phyloP scores from a whole-genome alignment of 371 early-diverging fungal genomes.

The Mucor velutinosus region DNA sequence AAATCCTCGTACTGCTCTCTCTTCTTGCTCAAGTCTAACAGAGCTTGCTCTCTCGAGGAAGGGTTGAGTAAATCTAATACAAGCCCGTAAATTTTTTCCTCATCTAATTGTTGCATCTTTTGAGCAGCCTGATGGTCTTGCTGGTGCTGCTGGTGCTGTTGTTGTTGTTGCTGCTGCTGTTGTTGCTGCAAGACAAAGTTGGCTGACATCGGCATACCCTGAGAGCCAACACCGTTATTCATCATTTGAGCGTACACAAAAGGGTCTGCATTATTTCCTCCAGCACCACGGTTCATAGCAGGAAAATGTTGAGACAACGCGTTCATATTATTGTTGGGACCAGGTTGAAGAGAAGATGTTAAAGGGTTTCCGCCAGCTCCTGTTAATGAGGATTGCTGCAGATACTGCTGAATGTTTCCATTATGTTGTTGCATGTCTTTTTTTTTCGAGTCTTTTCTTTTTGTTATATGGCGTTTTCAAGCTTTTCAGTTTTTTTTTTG shows the following conservation, averaged over 20 bases:
- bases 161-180: constrained; percentile 26
- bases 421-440: constrained; percentile 2
- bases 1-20: constrained; percentile 94
- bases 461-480: not conserved
- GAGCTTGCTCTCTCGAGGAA: constrained; percentile 80
- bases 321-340: constrained; percentile 22
- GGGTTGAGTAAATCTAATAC: constrained; percentile 86
- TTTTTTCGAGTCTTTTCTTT: not conserved
- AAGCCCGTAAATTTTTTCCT: constrained; percentile 86
- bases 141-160: constrained; percentile 26
- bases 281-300: constrained; percentile 21
- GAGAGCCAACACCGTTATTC: constrained; percentile 13
- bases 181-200: constrained; percentile 24
- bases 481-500: not conserved
- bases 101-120: constrained; percentile 60
- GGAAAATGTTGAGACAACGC: constrained; percentile 45
- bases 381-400: constrained; percentile 39
- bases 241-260: constrained; percentile 37
- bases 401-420: constrained; percentile 41
- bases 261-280: constrained; percentile 27
- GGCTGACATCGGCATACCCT: constrained; percentile 23
- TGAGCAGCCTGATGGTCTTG: constrained; percentile 28
- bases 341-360: constrained; percentile 18
- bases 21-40: constrained; percentile 91
- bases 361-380: constrained; percentile 28